Conservation (phyloP, 1,139 yeast species). For the Hyphopichia pseudoburtonii region DNA sequence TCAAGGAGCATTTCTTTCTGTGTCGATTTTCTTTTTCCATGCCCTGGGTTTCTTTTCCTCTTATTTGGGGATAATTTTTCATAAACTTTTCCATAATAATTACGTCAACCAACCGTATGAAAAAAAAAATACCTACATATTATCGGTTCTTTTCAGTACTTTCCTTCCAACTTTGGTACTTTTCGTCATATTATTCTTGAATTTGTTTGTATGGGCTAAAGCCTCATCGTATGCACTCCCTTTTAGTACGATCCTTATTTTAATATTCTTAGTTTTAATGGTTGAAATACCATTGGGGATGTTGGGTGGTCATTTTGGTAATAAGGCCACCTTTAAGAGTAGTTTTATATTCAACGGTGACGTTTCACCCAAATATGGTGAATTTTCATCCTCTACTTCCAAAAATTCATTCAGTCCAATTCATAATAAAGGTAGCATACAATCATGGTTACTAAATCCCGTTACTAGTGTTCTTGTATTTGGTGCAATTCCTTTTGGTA, state of each 20-base stretch:
- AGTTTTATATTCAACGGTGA: constrained; percentile 7
- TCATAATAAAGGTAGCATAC: constrained; percentile 3
- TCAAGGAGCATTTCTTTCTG: constrained; percentile 64
- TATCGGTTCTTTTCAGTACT: constrained; percentile 59
- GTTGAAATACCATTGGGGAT: constrained; percentile 74
- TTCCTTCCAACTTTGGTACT: constrained; percentile 60
- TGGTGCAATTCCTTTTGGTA: constrained; percentile 75
- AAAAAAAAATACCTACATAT: constrained; percentile 13
- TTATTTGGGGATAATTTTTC: constrained; percentile 62
- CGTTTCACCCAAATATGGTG: neutral
- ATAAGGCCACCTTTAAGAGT: constrained; percentile 28
- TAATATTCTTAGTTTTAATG: constrained; percentile 57
- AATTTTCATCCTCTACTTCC: constrained; percentile 4
- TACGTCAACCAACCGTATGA: constrained; percentile 27
- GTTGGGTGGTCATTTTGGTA: constrained; percentile 67
- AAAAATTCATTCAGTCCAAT: neutral
- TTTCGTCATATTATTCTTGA: constrained; percentile 53
- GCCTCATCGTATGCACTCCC: constrained; percentile 79
- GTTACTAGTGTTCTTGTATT: constrained; percentile 37
- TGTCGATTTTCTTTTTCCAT: constrained; percentile 60
- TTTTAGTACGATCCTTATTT: constrained; percentile 64
- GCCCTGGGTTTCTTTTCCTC: constrained; percentile 76
- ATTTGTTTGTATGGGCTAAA: constrained; percentile 73
- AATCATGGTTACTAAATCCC: constrained; percentile 21
- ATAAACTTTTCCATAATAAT: constrained; percentile 50